Evolutionary conservation across 805 yeast genomes (phyloP), one percentile per base, ranked within the genome.

Genomic region (Cyberlindnera japonica): DNA sequence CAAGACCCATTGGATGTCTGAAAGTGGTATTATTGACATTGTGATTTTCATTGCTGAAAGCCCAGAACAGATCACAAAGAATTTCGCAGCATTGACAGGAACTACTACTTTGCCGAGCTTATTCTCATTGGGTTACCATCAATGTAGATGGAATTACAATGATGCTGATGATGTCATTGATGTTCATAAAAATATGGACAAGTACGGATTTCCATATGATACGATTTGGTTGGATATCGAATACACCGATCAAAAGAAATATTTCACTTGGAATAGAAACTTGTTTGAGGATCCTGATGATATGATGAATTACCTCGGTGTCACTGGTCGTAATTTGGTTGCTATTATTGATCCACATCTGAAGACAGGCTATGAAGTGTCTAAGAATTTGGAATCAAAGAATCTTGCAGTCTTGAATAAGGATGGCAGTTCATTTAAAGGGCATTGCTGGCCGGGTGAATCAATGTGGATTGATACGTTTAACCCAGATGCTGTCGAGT

Each of bases 371-470:
- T 90, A 90, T 60, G 64, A 65, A 13, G 76, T 87, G 2, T 82
- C 88, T 54, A 72, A 82, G 2, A 58, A 49, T 2, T 58, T 87
- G 18, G 62, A 59, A 6, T 50, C 66, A 12, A 54, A 69, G 8
- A 55, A 63, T 5, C 55, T 76, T 8, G 77, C 75, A 0, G 68
- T 88, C 16, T 60, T 66, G 45, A 65, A 75, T 35, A 59, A 62
- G 16, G 49, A 59, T 2, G 81, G 78, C 19, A 57, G 68, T 1
- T 63, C 76, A 2, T 90, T 69, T 59, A 69, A 76, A 36, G 98
- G 96, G 4, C 95, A 88, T 60, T 93, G 98, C 62, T 93, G 99
- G 99, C 97, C 99, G 2, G 99, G 98, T 1, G 88, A 86, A 50
- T 84, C 96, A 0, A 70, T 88, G 7, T 93, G 98, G 98, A 77